A percentile compares a stretch with the other conserved stretches of the same genome.
Conservation (phyloP, 805 yeast species). For the Cyberlindnera xylosilytica region DNA sequence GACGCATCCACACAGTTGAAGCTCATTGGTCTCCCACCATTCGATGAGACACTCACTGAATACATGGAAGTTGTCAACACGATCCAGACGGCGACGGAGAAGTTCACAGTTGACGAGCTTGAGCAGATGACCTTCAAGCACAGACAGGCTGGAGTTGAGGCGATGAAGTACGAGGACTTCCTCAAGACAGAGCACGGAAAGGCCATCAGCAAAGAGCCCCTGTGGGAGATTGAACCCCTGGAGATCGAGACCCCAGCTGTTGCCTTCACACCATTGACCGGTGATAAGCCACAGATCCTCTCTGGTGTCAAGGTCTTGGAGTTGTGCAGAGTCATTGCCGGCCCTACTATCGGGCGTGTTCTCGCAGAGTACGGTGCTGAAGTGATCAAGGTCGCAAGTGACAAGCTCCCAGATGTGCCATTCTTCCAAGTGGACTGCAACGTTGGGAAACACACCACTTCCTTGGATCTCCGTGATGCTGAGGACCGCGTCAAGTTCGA, state of each 20-base stretch:
- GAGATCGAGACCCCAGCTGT: background rate
- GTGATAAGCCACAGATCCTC: conserved; percentile 6
- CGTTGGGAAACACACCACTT: conserved; percentile 5
- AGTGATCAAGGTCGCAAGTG: conserved; percentile 4
- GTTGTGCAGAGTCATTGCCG: conserved; percentile 10
- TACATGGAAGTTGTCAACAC: conserved; percentile 3
- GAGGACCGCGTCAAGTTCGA: conserved; percentile 3
- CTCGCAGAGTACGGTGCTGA: conserved; percentile 11
- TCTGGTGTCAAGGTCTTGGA: conserved; percentile 7
- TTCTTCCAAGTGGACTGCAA: conserved; percentile 8
- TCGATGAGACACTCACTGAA: conserved; percentile 3
- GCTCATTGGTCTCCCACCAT: conserved; percentile 5
- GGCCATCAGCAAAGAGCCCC: background rate
- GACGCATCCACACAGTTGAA: conserved; percentile 9
- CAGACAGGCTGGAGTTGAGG: conserved; percentile 9
- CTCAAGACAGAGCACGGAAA: conserved; percentile 1
- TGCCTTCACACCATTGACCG: background rate
- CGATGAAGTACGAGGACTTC: conserved; percentile 7
- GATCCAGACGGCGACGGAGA: conserved; percentile 3
- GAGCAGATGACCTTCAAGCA: conserved; percentile 3
- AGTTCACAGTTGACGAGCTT: conserved; percentile 6
- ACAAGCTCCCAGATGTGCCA: conserved; percentile 8
- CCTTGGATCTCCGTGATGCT: background rate
- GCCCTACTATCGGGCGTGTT: conserved; percentile 8
- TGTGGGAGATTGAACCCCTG: conserved; percentile 2